These are phyloP conservation scores for Clonostachys rhizophaga DNA, from an alignment of 2,329 filamentous ascomycete species.

Conservation along the genomic window DNA sequence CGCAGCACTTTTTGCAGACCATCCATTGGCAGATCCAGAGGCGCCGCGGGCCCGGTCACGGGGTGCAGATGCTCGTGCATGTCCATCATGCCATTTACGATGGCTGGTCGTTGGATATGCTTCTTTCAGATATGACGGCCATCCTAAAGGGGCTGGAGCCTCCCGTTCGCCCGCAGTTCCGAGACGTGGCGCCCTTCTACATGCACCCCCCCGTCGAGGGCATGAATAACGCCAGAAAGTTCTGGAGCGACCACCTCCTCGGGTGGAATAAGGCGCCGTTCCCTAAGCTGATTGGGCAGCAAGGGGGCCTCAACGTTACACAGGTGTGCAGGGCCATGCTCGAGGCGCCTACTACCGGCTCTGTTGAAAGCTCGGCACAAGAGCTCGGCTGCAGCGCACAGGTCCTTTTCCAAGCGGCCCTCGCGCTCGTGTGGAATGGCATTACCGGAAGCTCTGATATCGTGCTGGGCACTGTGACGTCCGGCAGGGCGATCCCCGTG, in stretches of 20 bases:
- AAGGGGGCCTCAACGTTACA: conserved; percentile 16
- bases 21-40: background rate
- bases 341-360: background rate
- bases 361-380: conserved; percentile 24
- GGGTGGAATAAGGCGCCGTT: conserved; percentile 48
- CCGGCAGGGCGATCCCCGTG: conserved; percentile 72
- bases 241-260: conserved; percentile 66
- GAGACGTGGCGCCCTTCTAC: conserved; percentile 49
- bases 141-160: conserved; percentile 30
- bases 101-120: conserved; percentile 83
- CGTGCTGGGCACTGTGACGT: conserved; percentile 74
- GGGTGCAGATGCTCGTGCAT: conserved; percentile 35
- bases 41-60: background rate
- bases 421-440: conserved; percentile 59
- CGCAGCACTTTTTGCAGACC: background rate
- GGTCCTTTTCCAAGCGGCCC: conserved; percentile 69
- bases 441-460: conserved; percentile 64
- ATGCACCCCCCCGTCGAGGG: conserved; percentile 10
- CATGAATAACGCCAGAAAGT: conserved; percentile 28
- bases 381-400: conserved; percentile 54
- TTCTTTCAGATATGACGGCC: conserved; percentile 60
- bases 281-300: conserved; percentile 38
- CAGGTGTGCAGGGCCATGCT: conserved; percentile 15
- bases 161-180: conserved; percentile 51
- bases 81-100: conserved; percentile 86